Conservation (phyloP, 2,329 filamentous ascomycete species). For the Drechslerella dactyloides region DNA sequence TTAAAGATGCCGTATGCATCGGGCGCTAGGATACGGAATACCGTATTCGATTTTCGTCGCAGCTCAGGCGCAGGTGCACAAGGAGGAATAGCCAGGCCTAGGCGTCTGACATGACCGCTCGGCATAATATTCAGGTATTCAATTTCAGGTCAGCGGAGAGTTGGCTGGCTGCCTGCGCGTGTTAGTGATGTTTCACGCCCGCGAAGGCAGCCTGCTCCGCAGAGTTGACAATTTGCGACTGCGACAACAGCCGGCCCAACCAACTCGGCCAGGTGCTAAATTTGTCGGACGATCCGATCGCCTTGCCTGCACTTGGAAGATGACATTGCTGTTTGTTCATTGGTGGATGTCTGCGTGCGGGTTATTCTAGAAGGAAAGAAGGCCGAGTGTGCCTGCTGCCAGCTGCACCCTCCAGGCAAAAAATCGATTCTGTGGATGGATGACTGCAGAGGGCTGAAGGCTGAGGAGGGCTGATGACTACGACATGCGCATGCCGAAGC, state of each 20-base stretch:
- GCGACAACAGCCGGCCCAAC: too few relatives aligned
- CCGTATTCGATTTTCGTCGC: too few relatives aligned
- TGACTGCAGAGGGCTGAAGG: conserved; percentile 31
- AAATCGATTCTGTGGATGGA: too few relatives aligned
- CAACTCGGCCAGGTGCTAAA: conserved; percentile 16
- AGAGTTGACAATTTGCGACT: conserved; percentile 50
- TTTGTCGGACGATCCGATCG: conserved; percentile 44
- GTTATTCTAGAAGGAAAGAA: conserved; percentile 23
- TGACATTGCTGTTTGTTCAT: too few relatives aligned
- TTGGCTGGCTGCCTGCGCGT: too few relatives aligned
- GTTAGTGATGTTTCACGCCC: conserved; percentile 42
- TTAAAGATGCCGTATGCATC: too few relatives aligned
- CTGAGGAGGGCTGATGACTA: conserved; percentile 36
- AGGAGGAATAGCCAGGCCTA: too few relatives aligned
- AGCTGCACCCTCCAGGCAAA: background rate
- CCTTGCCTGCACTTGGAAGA: conserved; percentile 19
- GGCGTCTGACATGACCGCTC: too few relatives aligned
- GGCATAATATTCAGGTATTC: too few relatives aligned
- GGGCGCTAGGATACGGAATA: too few relatives aligned
- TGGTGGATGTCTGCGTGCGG: too few relatives aligned
- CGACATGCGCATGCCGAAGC: conserved; percentile 29
- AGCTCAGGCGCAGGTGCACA: too few relatives aligned
- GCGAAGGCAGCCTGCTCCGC: conserved; percentile 17
- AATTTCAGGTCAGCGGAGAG: conserved; percentile 3
- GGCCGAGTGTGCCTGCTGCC: conserved; percentile 1